These are phyloP conservation scores for Symbiodinium natans DNA, from an alignment of 73 alveolate species.

Conservation along the genomic window DNA sequence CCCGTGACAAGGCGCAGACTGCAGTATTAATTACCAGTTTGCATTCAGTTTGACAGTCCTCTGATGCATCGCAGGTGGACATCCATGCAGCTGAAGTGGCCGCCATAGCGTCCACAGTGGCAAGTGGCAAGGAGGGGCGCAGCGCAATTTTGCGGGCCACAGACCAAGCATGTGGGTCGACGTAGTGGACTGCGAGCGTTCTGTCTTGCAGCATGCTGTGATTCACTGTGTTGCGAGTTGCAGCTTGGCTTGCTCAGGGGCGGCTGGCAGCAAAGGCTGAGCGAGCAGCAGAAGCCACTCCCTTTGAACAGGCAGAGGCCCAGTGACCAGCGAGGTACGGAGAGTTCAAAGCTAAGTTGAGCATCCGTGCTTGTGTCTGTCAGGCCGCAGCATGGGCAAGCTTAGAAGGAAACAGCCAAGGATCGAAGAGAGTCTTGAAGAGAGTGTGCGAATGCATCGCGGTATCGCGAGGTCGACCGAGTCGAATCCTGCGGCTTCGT, in stretches of 20 bases:
- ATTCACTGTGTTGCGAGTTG: no score
- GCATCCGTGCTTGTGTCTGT: background rate
- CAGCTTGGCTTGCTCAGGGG: background rate
- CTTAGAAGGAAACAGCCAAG: background rate
- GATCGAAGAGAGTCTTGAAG: background rate
- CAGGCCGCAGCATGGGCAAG: conserved; percentile 8
- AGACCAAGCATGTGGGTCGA: no score
- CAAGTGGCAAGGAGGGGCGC: background rate
- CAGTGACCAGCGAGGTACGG: background rate
- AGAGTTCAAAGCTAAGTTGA: background rate
- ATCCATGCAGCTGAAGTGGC: background rate
- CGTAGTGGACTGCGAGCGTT: no score
- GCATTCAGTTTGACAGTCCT: no score
- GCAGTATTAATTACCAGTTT: no score
- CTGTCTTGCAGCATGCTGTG: no score
- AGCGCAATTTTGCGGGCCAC: background rate
- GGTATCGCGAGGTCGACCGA: no score
- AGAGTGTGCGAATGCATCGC: no score
- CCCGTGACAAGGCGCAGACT: background rate
- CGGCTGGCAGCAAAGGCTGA: background rate
- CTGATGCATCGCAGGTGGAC: background rate
- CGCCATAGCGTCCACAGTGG: background rate
- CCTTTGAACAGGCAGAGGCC: background rate
- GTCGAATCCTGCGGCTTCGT: no score
- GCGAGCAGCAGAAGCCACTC: background rate